These are phyloP conservation scores for Pisolithus tinctorius DNA, from an alignment of 768 basidiomycete genomes.

Conservation along the genomic window DNA sequence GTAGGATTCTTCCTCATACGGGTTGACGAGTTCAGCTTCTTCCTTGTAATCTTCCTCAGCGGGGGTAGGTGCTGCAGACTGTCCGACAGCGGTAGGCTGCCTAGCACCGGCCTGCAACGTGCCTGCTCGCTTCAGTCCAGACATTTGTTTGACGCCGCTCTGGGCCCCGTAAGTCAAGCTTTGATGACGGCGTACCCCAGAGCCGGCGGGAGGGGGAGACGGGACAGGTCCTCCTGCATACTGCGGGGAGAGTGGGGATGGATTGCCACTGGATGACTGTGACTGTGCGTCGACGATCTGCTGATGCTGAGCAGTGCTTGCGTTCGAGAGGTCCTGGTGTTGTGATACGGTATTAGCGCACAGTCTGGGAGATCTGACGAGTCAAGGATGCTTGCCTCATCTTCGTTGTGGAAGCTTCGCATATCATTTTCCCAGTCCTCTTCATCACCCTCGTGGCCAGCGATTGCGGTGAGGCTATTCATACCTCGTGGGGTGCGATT, in stretches of 20 bases:
- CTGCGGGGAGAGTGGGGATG: conserved; percentile 61
- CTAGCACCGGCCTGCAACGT: conserved; percentile 51
- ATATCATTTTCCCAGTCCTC: conserved; percentile 79
- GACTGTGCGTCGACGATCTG: conserved; percentile 45
- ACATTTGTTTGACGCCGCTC: conserved; percentile 41
- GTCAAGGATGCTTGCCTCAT: conserved; percentile 45
- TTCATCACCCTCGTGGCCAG: conserved; percentile 82
- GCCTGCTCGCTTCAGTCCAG: conserved; percentile 67
- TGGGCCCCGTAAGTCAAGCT: conserved; percentile 69
- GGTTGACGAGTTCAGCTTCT: conserved; percentile 36
- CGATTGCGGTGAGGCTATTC: conserved; percentile 80
- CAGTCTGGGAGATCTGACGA: background rate
- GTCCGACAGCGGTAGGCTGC: conserved; percentile 21
- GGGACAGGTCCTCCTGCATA: conserved; percentile 47
- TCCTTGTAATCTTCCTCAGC: conserved; percentile 54
- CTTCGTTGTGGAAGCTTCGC: conserved; percentile 51
- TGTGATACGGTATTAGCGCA: conserved; percentile 11
- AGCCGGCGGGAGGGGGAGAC: conserved; percentile 65
- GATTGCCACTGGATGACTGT: conserved; percentile 29
- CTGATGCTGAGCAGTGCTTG: conserved; percentile 33
- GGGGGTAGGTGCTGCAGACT: conserved; percentile 37
- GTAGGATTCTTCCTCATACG: conserved; percentile 48
- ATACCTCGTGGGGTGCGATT: conserved; percentile 64
- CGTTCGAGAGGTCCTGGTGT: conserved; percentile 17
- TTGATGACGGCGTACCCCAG: conserved; percentile 72